These are phyloP conservation scores for Dioscorea dumetorum DNA, from an alignment of 106 monocot species.

Conservation along the genomic window DNA sequence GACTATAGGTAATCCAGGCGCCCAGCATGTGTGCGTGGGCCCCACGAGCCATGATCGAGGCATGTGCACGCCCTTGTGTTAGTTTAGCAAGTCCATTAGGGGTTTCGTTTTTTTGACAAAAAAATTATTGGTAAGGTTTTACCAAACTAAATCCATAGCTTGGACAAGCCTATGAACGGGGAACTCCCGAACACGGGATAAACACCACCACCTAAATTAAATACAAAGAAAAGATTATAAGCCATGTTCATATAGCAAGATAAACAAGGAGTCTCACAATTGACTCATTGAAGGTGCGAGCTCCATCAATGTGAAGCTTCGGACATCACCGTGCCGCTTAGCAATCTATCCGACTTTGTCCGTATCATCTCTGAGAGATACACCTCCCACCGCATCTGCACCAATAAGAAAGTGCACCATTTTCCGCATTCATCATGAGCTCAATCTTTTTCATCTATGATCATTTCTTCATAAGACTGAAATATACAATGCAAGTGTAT, in stretches of 20 bases:
- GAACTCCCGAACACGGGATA: slow-evolving; percentile 65
- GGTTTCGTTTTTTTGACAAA: no score
- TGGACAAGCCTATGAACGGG: slow-evolving; percentile 80
- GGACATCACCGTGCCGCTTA: slow-evolving; percentile 71
- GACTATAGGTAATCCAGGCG: no score
- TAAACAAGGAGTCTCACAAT: slow-evolving; percentile 43
- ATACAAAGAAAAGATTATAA: neutral
- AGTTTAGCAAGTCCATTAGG: no score
- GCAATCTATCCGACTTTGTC: slow-evolving; percentile 74
- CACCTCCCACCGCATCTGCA: slow-evolving; percentile 88
- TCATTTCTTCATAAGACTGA: no score
- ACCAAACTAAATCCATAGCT: slow-evolving; percentile 95
- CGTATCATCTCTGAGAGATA: slow-evolving; percentile 74
- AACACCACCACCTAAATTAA: neutral
- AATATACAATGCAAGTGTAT: no score
- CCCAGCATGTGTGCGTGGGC: no score
- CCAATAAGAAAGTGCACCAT: neutral
- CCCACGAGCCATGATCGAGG: no score
- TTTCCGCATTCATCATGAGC: no score
- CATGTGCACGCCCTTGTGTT: no score
- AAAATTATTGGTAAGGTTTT: slow-evolving; percentile 11
- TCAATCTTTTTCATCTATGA: no score
- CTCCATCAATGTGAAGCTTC: slow-evolving; percentile 96
- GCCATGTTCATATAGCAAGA: neutral
- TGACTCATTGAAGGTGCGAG: slow-evolving; percentile 96